phyloP scores from a whole-genome alignment of 768 basidiomycete genomes.

The Tylopilus plumbeoviolaceoides region DNA sequence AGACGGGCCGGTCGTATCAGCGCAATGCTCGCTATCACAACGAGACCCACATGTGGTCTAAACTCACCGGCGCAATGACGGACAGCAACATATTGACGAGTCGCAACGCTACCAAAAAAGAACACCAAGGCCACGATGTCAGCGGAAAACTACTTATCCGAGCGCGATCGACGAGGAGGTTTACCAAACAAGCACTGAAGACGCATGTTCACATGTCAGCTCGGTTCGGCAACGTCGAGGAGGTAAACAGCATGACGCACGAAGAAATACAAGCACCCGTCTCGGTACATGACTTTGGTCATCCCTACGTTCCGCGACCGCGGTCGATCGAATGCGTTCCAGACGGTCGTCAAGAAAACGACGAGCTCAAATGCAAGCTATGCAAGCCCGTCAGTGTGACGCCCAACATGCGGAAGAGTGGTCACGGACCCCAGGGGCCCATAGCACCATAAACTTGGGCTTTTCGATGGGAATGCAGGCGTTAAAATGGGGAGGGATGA shows the following conservation, averaged over 20 bases:
- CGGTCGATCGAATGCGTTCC: slow-evolving; percentile 30
- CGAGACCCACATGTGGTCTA: not conserved
- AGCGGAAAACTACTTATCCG: no score
- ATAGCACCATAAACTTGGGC: slow-evolving; percentile 22
- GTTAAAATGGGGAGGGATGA: slow-evolving; percentile 9
- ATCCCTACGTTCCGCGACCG: slow-evolving; percentile 12
- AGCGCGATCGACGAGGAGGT: not conserved
- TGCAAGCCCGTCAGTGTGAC: not conserved
- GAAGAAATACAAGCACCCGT: slow-evolving; percentile 27
- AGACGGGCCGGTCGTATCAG: not conserved
- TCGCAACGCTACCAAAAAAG: slow-evolving; percentile 13
- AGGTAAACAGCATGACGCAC: slow-evolving; percentile 13
- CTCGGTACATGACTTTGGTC: slow-evolving; percentile 26
- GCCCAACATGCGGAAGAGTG: not conserved
- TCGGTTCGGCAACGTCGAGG: not conserved
- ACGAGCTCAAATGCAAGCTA: slow-evolving; percentile 31
- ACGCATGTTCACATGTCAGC: not conserved
- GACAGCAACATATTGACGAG: slow-evolving; percentile 22
- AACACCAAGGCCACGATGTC: not conserved
- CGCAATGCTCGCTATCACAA: not conserved
- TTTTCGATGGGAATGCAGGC: slow-evolving; percentile 20
- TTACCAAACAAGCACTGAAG: slow-evolving; percentile 25
- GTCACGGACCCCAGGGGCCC: slow-evolving; percentile 27
- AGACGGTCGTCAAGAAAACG: slow-evolving; percentile 25
- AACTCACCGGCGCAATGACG: slow-evolving; percentile 22